phyloP scores from a whole-genome alignment of 2,329 filamentous ascomycete genomes.

The Purpureocillium lavendulum region DNA sequence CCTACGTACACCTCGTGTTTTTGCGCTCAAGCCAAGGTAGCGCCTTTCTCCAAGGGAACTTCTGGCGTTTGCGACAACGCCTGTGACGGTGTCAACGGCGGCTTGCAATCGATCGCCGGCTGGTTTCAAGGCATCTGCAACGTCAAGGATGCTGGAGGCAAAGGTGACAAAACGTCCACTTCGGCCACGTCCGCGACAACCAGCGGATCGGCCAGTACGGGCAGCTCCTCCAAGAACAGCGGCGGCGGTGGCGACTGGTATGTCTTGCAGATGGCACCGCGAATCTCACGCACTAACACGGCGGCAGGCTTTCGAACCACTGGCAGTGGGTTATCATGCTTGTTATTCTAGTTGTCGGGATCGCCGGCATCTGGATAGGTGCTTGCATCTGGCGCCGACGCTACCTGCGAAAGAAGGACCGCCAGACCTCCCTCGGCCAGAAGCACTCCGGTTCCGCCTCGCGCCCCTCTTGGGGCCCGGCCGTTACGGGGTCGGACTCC shows the following conservation, averaged over 20 bases:
- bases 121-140: constrained; percentile 67
- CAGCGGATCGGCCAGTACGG: constrained; percentile 5
- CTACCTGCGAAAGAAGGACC: constrained; percentile 62
- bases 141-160: constrained; percentile 22
- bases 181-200: constrained; percentile 1
- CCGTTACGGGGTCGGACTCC: constrained; percentile 13
- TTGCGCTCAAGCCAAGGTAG: constrained; percentile 55
- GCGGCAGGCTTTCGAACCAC: constrained; percentile 57
- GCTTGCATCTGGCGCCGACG: constrained; percentile 66
- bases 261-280: constrained; percentile 10
- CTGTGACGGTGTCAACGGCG: constrained; percentile 40
- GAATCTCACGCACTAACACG: too few species aligned
- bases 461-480: constrained; percentile 26
- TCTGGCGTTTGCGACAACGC: constrained; percentile 53
- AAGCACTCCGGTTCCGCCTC: constrained; percentile 29
- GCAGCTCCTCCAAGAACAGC: constrained; percentile 2
- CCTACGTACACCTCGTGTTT: constrained; percentile 61
- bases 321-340: constrained; percentile 79
- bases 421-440: constrained; percentile 27
- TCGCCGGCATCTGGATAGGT: constrained; percentile 56
- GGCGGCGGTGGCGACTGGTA: constrained; percentile 38
- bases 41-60: constrained; percentile 46
- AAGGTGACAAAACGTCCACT: constrained; percentile 9
- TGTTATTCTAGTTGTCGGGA: constrained; percentile 62
- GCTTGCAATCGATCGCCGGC: constrained; percentile 47